These are phyloP conservation scores for Hymenoscyphus albidus DNA, from an alignment of 2,329 filamentous ascomycete genomes.

Conservation along the genomic window DNA sequence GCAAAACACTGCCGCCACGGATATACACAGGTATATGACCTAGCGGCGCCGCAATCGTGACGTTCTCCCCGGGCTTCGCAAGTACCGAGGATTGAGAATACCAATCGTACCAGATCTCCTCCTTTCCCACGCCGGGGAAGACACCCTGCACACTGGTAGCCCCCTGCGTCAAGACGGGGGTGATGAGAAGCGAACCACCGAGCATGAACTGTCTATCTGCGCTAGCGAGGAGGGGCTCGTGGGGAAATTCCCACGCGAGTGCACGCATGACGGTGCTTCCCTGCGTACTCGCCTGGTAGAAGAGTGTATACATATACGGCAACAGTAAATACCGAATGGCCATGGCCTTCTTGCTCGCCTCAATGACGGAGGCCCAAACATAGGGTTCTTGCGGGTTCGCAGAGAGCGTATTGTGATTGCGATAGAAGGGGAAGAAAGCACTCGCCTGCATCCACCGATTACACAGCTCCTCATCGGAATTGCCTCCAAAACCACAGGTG, in stretches of 20 bases:
- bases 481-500: conserved; percentile 70
- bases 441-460: conserved; percentile 70
- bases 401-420: conserved; percentile 61
- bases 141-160: conserved; percentile 45
- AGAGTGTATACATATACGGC: conserved; percentile 74
- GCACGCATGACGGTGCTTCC: conserved; percentile 71
- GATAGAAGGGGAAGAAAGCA: conserved; percentile 72
- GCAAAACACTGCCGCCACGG: conserved; percentile 62
- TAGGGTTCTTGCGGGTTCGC: conserved; percentile 69
- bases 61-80: conserved; percentile 43
- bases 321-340: conserved; percentile 67
- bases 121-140: conserved; percentile 48
- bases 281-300: conserved; percentile 61
- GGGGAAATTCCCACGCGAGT: conserved; percentile 64
- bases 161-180: conserved; percentile 47
- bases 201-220: conserved; percentile 71
- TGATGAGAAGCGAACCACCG: conserved; percentile 61
- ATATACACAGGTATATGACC: conserved; percentile 64
- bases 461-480: conserved; percentile 66
- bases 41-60: conserved; percentile 40
- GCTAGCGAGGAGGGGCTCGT: conserved; percentile 63
- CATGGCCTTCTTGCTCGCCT: conserved; percentile 66
- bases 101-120: conserved; percentile 49
- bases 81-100: conserved; percentile 46
- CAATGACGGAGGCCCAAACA: conserved; percentile 58